Evolutionary conservation across 257 asterid species (phyloP).

Genomic region (Przewalskia tangutica): DNA sequence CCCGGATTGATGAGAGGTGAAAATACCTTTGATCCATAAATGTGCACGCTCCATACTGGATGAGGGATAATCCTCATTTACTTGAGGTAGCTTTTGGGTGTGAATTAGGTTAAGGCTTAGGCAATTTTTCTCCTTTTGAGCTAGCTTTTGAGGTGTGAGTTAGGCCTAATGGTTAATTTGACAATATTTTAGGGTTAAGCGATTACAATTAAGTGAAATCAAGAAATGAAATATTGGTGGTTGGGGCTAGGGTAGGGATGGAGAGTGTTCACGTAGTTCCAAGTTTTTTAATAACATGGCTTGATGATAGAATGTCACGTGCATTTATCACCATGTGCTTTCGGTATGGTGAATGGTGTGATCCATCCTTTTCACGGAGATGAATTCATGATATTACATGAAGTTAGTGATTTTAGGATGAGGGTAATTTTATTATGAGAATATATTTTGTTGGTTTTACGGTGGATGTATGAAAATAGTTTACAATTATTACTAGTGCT

Average conservation of each 20-base stretch:
- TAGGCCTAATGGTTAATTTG: neutral
- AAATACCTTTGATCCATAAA: no score
- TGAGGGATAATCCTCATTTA: no score
- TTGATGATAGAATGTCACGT: slow-evolving; percentile 2
- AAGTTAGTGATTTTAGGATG: neutral
- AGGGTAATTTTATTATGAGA: neutral
- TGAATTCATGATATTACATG: neutral
- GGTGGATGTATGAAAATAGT: no score
- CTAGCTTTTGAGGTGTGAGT: no score
- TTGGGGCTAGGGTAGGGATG: neutral
- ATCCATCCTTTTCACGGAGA: neutral
- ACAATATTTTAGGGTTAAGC: neutral
- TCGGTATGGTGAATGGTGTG: slow-evolving; percentile 2
- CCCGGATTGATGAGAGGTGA: no score
- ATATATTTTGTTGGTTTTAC: no score
- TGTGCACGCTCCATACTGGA: no score
- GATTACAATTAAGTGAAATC: neutral
- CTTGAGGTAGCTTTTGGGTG: no score
- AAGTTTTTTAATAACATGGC: neutral
- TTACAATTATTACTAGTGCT: no score
- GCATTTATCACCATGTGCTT: neutral
- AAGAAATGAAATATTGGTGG: neutral
- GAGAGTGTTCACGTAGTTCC: neutral
- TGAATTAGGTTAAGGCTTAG: no score
- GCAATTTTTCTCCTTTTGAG: no score